These are phyloP conservation scores for Pascua guehoae DNA, from an alignment of 1,284 basidiomycete species.

Conservation along the genomic window DNA sequence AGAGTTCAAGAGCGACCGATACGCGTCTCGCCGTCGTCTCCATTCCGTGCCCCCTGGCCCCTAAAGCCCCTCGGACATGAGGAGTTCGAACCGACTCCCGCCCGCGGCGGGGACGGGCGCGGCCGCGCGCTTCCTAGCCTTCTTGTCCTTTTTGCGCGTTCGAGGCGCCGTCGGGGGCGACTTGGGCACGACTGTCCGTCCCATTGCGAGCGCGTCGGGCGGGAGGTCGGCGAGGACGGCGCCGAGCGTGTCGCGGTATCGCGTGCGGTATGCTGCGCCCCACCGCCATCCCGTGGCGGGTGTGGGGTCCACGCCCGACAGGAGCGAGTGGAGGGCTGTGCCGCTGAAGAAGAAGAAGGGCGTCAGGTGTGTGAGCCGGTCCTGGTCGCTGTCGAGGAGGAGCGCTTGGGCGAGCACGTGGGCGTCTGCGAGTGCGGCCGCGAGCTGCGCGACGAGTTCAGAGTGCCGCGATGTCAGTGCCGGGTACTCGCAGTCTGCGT, in stretches of 20 bases:
- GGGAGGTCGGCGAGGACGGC: constrained; percentile 6
- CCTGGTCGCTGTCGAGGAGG: constrained; percentile 20
- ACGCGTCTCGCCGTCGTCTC: too few relatives aligned
- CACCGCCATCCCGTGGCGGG: constrained; percentile 13
- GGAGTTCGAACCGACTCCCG: too few relatives aligned
- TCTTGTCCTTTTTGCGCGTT: too few relatives aligned
- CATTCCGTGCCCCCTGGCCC: too few relatives aligned
- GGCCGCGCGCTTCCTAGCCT: too few relatives aligned
- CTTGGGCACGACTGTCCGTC: too few relatives aligned
- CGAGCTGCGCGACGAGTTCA: constrained; percentile 66
- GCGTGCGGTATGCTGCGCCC: not conserved
- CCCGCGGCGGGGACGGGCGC: too few relatives aligned
- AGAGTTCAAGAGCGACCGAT: too few relatives aligned
- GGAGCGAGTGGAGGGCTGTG: constrained; percentile 26
- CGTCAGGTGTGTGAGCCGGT: constrained; percentile 25
- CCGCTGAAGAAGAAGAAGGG: constrained; percentile 40
- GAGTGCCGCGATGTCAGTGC: constrained; percentile 58
- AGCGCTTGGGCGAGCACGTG: constrained; percentile 40
- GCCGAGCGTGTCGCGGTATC: not conserved
- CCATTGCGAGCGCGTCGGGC: not conserved
- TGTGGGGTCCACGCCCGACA: constrained; percentile 14
- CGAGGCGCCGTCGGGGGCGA: too few relatives aligned
- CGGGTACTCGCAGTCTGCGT: constrained; percentile 16
- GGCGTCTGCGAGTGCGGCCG: constrained; percentile 53
- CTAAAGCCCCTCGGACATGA: too few relatives aligned